Evolutionary conservation across 495 filamentous ascomycete genomes (phyloP).

Genomic region (Podospora conica): DNA sequence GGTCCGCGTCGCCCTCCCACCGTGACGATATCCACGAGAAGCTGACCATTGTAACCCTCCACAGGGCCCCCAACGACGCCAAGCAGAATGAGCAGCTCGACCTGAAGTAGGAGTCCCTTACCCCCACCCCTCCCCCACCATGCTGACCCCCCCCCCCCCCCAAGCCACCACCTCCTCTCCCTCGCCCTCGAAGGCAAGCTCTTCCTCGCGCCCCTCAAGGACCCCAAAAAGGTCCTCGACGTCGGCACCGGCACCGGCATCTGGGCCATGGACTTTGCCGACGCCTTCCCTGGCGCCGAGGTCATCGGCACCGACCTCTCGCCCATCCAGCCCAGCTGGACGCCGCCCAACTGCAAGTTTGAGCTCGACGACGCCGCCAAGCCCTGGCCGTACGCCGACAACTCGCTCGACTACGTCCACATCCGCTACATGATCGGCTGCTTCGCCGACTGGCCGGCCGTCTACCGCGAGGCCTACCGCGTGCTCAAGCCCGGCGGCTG

Average conservation of each 20-base stretch:
- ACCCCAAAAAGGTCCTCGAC: constrained; percentile 3
- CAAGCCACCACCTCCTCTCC: not conserved
- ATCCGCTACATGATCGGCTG: constrained; percentile 45
- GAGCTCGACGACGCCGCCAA: constrained; percentile 52
- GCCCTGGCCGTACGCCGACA: constrained; percentile 44
- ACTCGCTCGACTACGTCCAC: constrained; percentile 52
- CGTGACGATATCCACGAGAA: too few species aligned
- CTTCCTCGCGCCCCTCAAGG: not conserved
- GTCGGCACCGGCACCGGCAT: constrained; percentile 5
- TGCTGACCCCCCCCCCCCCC: not conserved
- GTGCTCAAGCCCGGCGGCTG: constrained; percentile 36
- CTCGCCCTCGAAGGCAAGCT: not conserved
- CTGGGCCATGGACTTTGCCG: constrained; percentile 5
- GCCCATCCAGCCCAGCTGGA: constrained; percentile 17
- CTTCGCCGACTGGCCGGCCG: constrained; percentile 4
- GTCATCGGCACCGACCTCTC: constrained; percentile 5
- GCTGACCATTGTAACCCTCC: not conserved
- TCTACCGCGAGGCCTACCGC: constrained; percentile 25
- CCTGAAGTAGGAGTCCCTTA: not conserved
- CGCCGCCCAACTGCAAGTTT: constrained; percentile 47
- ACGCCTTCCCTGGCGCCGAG: not conserved
- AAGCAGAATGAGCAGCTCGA: not conserved
- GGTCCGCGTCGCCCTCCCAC: not conserved
- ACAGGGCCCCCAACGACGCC: not conserved
- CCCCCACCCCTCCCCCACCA: not conserved